Percentiles rank a stretch among this genome's conserved stretches.
Conservation (phyloP, 2,329 filamentous ascomycete genomes). For the Aurifilum marmelostoma region DNA sequence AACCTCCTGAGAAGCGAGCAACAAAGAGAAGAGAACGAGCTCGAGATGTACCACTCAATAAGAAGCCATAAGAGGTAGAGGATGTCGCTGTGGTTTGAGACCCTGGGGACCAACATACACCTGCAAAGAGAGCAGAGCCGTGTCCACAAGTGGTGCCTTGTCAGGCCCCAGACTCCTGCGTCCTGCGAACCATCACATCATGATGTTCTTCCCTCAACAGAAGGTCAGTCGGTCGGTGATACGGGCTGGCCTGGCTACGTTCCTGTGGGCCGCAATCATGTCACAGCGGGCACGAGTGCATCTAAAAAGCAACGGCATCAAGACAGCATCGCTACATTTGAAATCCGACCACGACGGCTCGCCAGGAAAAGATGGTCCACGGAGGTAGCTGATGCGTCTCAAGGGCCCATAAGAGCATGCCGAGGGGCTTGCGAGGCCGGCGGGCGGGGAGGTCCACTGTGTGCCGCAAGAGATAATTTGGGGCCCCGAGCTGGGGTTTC, state of each 20-base stretch:
- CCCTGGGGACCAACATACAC: background rate
- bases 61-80: background rate
- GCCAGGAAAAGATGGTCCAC: background rate
- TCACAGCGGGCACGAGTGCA: background rate
- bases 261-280: background rate
- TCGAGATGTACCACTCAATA: background rate
- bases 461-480: constrained; percentile 2
- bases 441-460: background rate
- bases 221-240: background rate
- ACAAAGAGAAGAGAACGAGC: background rate
- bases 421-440: constrained; percentile 10
- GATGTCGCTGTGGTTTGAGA: background rate
- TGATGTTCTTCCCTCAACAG: background rate
- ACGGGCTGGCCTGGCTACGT: background rate
- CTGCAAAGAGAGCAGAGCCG: background rate
- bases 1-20: background rate
- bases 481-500: background rate
- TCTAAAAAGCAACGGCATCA: background rate
- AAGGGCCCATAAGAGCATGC: background rate
- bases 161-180: background rate
- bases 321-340: constrained; percentile 12
- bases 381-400: background rate
- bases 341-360: background rate
- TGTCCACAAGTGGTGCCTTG: background rate
- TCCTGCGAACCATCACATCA: background rate